Percentiles rank a stretch among this genome's conserved stretches.
Evolutionary conservation across 2,329 filamentous ascomycete species (phyloP).

Genomic region (Elsinoe perseae): DNA sequence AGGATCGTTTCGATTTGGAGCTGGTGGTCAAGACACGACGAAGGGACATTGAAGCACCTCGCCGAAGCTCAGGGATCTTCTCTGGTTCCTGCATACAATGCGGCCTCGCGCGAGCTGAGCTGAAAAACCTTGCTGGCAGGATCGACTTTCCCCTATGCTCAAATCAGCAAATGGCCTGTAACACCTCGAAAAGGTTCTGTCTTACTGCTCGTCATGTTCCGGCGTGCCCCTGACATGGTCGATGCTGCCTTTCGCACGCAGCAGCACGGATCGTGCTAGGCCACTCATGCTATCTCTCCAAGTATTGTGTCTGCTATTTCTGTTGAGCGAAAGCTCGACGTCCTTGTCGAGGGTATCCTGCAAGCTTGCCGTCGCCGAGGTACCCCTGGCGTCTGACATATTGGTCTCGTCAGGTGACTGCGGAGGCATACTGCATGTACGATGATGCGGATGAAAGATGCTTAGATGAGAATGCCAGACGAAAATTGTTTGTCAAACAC

Average conservation of each 20-base stretch:
- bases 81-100: background rate
- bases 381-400: background rate
- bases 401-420: background rate
- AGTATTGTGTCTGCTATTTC: background rate
- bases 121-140: constrained; percentile 4
- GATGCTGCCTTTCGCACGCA: constrained; percentile 13
- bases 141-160: background rate
- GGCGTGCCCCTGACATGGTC: constrained; percentile 14
- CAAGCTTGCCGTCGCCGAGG: background rate
- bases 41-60: constrained; percentile 3
- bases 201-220: constrained; percentile 4
- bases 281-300: constrained; percentile 16
- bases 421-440: background rate
- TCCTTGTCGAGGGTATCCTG: constrained; percentile 9
- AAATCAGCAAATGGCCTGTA: too few species aligned
- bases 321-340: constrained; percentile 3
- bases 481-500: background rate
- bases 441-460: constrained; percentile 8
- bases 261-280: constrained; percentile 3
- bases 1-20: constrained; percentile 12
- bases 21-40: constrained; percentile 6
- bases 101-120: constrained; percentile 3
- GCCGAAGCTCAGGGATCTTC: background rate
- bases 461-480: constrained; percentile 13
- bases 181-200: too few species aligned